Base-by-base conservation (phyloP, 495 filamentous ascomycete species). In the Aspergillus cristatus region DNA sequence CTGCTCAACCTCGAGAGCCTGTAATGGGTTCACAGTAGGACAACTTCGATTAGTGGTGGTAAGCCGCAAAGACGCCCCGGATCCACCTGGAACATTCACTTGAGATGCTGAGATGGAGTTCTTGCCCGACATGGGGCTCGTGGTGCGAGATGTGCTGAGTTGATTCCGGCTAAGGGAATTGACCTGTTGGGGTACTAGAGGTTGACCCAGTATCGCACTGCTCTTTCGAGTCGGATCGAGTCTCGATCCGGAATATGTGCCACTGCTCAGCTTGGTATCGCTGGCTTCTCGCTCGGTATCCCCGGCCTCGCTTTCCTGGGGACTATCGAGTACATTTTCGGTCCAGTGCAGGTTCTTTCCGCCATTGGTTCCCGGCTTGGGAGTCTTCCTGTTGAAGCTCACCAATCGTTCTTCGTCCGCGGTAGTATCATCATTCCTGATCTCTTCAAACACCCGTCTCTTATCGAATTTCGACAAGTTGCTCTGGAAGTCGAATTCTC, bases 381-480 rank as follows among this genome's bases (percentile, higher is more conserved):
- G 64, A 14, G 70, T 64, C 28, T 74, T 76, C 14, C 85, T 76
- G 51, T 98, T 98, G 63, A 90, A 85, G 34, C 82, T 82, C 29
- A 97, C 88, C 33, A 98, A 65, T 14, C 90, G 81, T 34, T 83
- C 86, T 41, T 87, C 83, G 34, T 95, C 90, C 6, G 89, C 85
- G 13, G 91, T 81, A 8, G 74, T 80, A 45, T 96, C 91, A 31
- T 91, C 84, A 46, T 86, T 77, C 32, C 86, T 70, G 49, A 97
- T 85, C 54, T 95, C 75, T 36, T 84, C 82, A 54, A 97, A 97
- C 7, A 97, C 73, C 6, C 75, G 73, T 14, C 80, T 73, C 65
- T 98, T 98, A 58, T 98, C 89, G 45, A 98, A 98, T 47, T 91
- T 91, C 13, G 84, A 86, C 10, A 95, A 67, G 44, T 85, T 86